Evolutionary conservation across 805 yeast species (phyloP).

Genomic region (Yarrowia yakushimensis): DNA sequence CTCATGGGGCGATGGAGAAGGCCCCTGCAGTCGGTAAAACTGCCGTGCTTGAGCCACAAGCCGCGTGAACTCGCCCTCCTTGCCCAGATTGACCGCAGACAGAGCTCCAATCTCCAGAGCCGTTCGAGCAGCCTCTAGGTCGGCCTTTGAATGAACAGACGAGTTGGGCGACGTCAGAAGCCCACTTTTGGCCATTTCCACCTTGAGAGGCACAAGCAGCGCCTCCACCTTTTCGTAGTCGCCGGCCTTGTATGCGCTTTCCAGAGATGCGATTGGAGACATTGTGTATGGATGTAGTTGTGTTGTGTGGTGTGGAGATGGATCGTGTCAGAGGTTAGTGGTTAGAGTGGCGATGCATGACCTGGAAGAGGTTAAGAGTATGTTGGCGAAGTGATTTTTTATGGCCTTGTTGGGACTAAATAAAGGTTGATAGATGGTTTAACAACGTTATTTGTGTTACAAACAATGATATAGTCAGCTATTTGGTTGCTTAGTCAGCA

Average conservation of each 20-base stretch:
- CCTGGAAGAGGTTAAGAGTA: not conserved
- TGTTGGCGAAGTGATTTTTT: not conserved
- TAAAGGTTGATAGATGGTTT: too few species aligned
- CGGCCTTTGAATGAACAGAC: slow-evolving; percentile 43
- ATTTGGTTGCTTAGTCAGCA: too few species aligned
- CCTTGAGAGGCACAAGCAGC: slow-evolving; percentile 66
- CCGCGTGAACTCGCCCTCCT: slow-evolving; percentile 66
- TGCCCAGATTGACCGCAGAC: slow-evolving; percentile 60
- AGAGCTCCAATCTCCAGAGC: slow-evolving; percentile 88
- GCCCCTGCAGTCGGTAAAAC: slow-evolving; percentile 54
- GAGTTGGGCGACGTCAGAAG: slow-evolving; percentile 62
- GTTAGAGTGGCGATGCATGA: not conserved
- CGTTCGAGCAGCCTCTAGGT: slow-evolving; percentile 72
- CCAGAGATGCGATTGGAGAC: slow-evolving; percentile 4
- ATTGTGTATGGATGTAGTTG: not conserved
- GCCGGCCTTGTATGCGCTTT: slow-evolving; percentile 53
- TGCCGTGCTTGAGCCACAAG: slow-evolving; percentile 71
- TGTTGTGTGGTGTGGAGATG: not conserved
- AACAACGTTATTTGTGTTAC: too few species aligned
- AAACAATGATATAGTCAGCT: too few species aligned
- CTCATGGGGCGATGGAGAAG: slow-evolving; percentile 55
- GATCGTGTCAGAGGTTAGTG: not conserved
- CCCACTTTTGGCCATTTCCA: slow-evolving; percentile 73
- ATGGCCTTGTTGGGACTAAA: too few species aligned
- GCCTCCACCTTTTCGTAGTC: slow-evolving; percentile 59